Percentiles rank a stretch among this genome's conserved stretches.
Evolutionary conservation across 2,329 filamentous ascomycete species (phyloP).

Genomic region (Paecilomyces fulvus): DNA sequence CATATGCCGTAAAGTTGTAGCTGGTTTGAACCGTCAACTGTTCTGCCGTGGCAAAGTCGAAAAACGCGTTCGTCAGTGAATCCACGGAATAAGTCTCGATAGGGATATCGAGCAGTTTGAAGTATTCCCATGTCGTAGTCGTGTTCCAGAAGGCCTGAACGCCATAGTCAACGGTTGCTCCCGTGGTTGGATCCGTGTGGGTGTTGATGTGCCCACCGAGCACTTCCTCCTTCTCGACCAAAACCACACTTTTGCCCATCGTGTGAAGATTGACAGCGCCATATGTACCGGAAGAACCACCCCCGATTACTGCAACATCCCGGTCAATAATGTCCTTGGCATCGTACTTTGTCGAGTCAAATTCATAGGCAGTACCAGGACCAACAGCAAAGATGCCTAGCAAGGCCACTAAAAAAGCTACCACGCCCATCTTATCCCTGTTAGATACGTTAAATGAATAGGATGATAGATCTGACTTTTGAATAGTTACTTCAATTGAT

Average conservation of each 20-base stretch:
- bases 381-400: no score
- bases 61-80: not conserved
- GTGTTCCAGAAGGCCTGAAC: conserved; percentile 18
- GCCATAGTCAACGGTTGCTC: conserved; percentile 18
- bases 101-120: conserved; percentile 15
- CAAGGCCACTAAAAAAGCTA: no score
- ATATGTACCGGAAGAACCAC: conserved; percentile 17
- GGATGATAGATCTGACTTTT: no score
- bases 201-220: conserved; percentile 22
- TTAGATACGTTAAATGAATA: no score
- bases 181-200: conserved; percentile 13
- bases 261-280: conserved; percentile 19
- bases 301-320: not conserved
- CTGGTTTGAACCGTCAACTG: conserved; percentile 4
- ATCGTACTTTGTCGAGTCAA: no score
- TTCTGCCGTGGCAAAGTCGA: not conserved
- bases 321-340: not conserved
- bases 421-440: no score
- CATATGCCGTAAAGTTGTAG: conserved; percentile 8
- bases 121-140: conserved; percentile 12
- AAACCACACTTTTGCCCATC: conserved; percentile 14
- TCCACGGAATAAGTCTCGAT: not conserved
- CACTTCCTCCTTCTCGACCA: conserved; percentile 17
- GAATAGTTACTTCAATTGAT: no score
- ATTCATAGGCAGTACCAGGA: no score